Evolutionary conservation across 176 grass and related monocot species (phyloP).

Genomic region (Zea luxurians): DNA sequence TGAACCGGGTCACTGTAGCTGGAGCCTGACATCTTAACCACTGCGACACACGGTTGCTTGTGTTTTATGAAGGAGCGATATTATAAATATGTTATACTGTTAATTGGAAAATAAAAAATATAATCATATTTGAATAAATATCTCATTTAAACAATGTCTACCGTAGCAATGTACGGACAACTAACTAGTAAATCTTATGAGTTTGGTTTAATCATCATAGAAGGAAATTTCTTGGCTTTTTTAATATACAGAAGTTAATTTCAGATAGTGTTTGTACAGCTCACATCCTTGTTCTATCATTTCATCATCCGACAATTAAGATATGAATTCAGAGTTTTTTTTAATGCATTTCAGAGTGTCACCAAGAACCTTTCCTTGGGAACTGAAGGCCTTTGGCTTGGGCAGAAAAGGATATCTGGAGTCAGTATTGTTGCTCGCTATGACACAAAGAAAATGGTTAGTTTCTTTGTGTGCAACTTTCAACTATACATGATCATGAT

Average conservation of each 20-base stretch:
- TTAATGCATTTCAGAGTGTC: constrained; percentile 65
- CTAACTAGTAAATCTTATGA: not conserved
- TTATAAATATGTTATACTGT: too few relatives aligned
- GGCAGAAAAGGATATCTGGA: constrained; percentile 61
- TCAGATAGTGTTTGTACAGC: not conserved
- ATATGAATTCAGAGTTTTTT: constrained; percentile 14
- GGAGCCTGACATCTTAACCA: too few relatives aligned
- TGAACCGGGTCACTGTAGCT: too few relatives aligned
- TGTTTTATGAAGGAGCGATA: too few relatives aligned
- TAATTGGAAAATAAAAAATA: too few relatives aligned
- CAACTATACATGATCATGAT: constrained; percentile 19
- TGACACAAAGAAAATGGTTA: constrained; percentile 66
- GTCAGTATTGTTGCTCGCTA: constrained; percentile 80
- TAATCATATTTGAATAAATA: too few relatives aligned
- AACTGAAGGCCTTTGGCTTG: constrained; percentile 67
- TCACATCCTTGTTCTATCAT: not conserved
- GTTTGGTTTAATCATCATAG: not conserved
- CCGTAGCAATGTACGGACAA: too few relatives aligned
- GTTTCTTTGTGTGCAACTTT: too few relatives aligned
- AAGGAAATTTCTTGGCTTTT: not conserved
- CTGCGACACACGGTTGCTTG: too few relatives aligned
- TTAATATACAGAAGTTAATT: not conserved
- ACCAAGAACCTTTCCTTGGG: constrained; percentile 75
- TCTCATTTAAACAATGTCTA: too few relatives aligned
- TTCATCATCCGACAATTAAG: not conserved